A percentile compares a stretch with the other conserved stretches of the same genome.
phyloP scores from a whole-genome alignment of 805 yeast species.

The Metschnikowia borealis region DNA sequence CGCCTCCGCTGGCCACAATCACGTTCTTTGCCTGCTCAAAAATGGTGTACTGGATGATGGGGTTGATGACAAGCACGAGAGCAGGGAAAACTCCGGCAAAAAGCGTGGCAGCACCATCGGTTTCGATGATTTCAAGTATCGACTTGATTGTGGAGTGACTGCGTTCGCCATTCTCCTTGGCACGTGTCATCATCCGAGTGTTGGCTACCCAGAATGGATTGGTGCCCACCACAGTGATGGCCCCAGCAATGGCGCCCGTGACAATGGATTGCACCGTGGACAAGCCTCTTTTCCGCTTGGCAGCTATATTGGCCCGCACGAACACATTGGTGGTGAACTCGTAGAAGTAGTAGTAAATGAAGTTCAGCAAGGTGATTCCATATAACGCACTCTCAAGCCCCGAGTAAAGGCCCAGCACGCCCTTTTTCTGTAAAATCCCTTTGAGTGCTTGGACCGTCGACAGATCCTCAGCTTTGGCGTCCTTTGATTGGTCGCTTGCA shows the following conservation, averaged over 20 bases:
- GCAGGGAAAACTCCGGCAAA: constrained; percentile 90
- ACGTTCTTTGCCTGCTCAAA: constrained; percentile 80
- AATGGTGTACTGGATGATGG: constrained; percentile 87
- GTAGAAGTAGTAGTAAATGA: constrained; percentile 86
- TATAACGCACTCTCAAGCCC: constrained; percentile 85
- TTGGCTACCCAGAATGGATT: constrained; percentile 96
- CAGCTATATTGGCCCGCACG: constrained; percentile 29
- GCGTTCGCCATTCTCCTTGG: constrained; percentile 24
- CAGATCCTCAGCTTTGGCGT: constrained; percentile 4
- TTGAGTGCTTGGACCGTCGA: constrained; percentile 26
- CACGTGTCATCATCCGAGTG: constrained; percentile 73
- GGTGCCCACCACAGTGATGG: constrained; percentile 73
- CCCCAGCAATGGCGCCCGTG: constrained; percentile 85
- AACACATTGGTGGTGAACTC: constrained; percentile 59
- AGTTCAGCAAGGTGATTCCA: constrained; percentile 83
- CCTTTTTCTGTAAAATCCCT: constrained; percentile 53
- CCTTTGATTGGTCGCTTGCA: no score
- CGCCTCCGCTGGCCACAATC: constrained; percentile 52
- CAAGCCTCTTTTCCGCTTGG: constrained; percentile 36
- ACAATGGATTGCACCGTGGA: constrained; percentile 64
- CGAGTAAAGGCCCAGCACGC: constrained; percentile 66
- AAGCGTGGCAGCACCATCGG: constrained; percentile 68
- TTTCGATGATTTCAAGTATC: constrained; percentile 56
- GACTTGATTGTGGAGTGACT: constrained; percentile 48
- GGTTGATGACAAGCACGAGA: constrained; percentile 77